Conservation (phyloP, 2,329 filamentous ascomycete genomes). For the Monilinia fructigena region DNA sequence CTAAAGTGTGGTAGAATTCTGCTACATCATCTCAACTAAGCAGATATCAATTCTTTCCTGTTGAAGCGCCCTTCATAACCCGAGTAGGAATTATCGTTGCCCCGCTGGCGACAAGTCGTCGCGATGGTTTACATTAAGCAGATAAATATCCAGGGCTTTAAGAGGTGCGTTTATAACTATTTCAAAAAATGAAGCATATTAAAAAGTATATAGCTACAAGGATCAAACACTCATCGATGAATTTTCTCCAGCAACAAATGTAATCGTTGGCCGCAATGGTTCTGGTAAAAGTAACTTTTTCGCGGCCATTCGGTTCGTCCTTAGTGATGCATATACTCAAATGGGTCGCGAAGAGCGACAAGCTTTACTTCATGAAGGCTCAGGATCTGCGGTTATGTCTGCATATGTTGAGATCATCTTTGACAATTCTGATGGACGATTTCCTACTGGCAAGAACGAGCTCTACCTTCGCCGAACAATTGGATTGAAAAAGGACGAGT, state of each 20-base stretch:
- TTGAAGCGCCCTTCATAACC: slow-evolving; percentile 19
- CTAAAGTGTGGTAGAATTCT: background rate
- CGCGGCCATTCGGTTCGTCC: slow-evolving; percentile 95
- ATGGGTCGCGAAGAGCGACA: slow-evolving; percentile 95
- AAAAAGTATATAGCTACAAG: slow-evolving; percentile 72
- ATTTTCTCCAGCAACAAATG: slow-evolving; percentile 95
- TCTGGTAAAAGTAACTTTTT: slow-evolving; percentile 99
- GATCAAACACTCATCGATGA: slow-evolving; percentile 98
- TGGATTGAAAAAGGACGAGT: slow-evolving; percentile 97
- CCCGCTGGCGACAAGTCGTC: slow-evolving; percentile 26
- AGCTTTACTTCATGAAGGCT: slow-evolving; percentile 94
- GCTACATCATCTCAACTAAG: background rate
- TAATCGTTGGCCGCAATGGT: slow-evolving; percentile 98
- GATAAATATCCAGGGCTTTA: slow-evolving; percentile 99
- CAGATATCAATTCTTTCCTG: background rate
- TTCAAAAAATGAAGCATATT: slow-evolving; percentile 24
- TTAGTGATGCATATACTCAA: slow-evolving; percentile 95
- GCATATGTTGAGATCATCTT: slow-evolving; percentile 99
- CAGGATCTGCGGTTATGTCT: slow-evolving; percentile 95
- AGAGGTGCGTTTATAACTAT: slow-evolving; percentile 63
- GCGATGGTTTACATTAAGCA: slow-evolving; percentile 94
- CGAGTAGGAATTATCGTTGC: slow-evolving; percentile 21
- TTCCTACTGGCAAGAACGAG: slow-evolving; percentile 88
- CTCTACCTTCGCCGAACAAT: slow-evolving; percentile 91
- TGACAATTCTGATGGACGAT: slow-evolving; percentile 94